Evolutionary conservation across 2,329 filamentous ascomycete genomes (phyloP), one percentile per base, ranked within the genome.

Genomic region (Pleomassaria siparia): DNA sequence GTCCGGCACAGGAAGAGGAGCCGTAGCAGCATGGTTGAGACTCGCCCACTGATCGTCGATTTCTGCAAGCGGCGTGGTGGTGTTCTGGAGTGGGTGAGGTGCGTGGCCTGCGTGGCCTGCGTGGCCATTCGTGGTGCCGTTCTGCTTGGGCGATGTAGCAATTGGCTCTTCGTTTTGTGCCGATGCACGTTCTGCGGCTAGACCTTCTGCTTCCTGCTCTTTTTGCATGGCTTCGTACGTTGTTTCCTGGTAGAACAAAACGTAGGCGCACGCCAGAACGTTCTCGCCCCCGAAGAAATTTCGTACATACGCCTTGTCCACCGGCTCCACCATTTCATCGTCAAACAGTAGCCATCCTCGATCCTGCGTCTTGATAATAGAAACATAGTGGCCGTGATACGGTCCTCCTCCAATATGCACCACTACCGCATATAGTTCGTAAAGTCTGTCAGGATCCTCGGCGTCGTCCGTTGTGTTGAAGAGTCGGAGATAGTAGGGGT

Each of bases 381-480:
- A 91, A 25, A 99, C 91, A 61, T 99, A 99, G 70, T 99, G 94
- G 3, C 94, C 94, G 66, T 99, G 94, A 64, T 96, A 96, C 4
- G 94, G 92, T 18, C 95, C 95, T 40, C 91, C 91, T 44, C 94
- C 94, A 54, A 99, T 97, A 64, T 99, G 94, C 18, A 99, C 90
- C 9, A 99, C 91, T 3, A 99, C 91, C 0, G 92, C 94, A 64
- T 99, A 99, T 1, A 99, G 77, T 75, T 99, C 94, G 71, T 99
- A 99, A 29, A 99, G 74, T 29, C 91, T 84, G 71, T 99, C 94
- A 0, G 90, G 90, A 60, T 97, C 91, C 60, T 92, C 88, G 13
- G 91, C 90, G 51, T 97, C 92, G 54, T 96, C 91, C 18, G 92
- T 96, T 0, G 94, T 97, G 72, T 97, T 97, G 76, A 97, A 96